Conservation (phyloP, 2,329 filamentous ascomycete genomes). For the Anisogramma anomala region DNA sequence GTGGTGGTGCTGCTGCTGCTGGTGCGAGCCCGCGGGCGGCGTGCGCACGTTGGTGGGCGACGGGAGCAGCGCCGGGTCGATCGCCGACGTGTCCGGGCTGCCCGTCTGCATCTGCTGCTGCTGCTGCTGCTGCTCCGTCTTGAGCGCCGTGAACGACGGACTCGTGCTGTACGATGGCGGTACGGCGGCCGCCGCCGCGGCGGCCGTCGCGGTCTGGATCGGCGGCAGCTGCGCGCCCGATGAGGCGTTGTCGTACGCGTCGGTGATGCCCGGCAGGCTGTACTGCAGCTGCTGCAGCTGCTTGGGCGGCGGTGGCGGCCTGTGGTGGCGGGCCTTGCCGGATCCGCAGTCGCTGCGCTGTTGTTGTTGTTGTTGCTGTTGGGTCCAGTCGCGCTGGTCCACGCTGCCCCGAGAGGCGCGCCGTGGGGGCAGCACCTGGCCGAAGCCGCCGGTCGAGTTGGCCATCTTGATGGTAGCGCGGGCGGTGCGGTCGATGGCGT, state of each 20-base stretch:
- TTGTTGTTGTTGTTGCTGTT: conserved; percentile 16
- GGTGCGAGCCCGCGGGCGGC: conserved; percentile 21
- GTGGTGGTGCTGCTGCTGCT: background rate
- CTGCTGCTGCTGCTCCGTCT: conserved; percentile 27
- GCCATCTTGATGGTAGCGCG: conserved; percentile 95
- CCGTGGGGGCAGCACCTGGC: conserved; percentile 25
- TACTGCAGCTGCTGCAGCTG: conserved; percentile 12
- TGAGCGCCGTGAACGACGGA: no score
- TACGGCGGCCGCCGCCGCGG: conserved; percentile 18
- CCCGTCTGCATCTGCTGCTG: conserved; percentile 23
- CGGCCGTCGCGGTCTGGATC: conserved; percentile 18
- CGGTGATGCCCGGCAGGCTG: conserved; percentile 10
- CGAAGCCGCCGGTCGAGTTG: conserved; percentile 74
- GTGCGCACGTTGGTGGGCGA: conserved; percentile 31
- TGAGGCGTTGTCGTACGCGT: conserved; percentile 27
- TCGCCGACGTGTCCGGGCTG: conserved; percentile 22
- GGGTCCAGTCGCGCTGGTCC: conserved; percentile 22
- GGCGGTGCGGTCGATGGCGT: conserved; percentile 89
- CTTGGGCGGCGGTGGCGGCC: conserved; percentile 14
- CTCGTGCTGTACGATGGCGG: no score
- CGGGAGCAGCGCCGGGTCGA: conserved; percentile 34
- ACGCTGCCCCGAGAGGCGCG: conserved; percentile 12
- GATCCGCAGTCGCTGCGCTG: no score
- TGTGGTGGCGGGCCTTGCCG: no score
- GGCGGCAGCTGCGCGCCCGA: conserved; percentile 30